Conservation (phyloP, 1,139 yeast genomes). For the Blastobotrys persicus region DNA sequence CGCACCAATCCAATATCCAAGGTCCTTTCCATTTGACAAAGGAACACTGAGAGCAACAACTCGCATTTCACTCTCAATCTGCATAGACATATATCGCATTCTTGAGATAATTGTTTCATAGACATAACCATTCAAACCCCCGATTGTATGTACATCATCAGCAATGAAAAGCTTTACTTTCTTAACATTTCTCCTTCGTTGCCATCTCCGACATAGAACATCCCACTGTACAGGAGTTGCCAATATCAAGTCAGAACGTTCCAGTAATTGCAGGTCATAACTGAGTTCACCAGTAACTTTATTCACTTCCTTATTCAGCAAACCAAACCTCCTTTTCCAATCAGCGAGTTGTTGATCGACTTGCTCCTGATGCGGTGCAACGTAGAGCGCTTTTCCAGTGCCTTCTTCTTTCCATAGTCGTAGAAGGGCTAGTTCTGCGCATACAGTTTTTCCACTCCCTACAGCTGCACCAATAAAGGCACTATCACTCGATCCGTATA, state of each 20-base stretch:
- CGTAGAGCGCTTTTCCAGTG: slow-evolving; percentile 49
- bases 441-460: slow-evolving; percentile 70
- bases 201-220: slow-evolving; percentile 74
- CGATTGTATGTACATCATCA: slow-evolving; percentile 74
- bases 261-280: slow-evolving; percentile 53
- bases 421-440: slow-evolving; percentile 72
- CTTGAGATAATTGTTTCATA: slow-evolving; percentile 74
- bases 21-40: slow-evolving; percentile 68
- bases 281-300: slow-evolving; percentile 63
- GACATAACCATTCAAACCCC: slow-evolving; percentile 52
- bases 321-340: slow-evolving; percentile 54
- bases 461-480: slow-evolving; percentile 68
- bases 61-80: slow-evolving; percentile 44
- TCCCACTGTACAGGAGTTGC: slow-evolving; percentile 83
- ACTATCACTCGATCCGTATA: slow-evolving; percentile 59
- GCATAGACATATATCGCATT: slow-evolving; percentile 65
- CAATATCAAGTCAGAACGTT: slow-evolving; percentile 62
- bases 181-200: slow-evolving; percentile 56
- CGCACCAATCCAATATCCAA: slow-evolving; percentile 87
- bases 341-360: slow-evolving; percentile 46
- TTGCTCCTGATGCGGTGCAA: slow-evolving; percentile 58
- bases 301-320: slow-evolving; percentile 41
- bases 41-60: slow-evolving; percentile 68
- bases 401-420: slow-evolving; percentile 71
- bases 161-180: slow-evolving; percentile 64